phyloP scores from a whole-genome alignment of 1,284 basidiomycete species.

The Moniliella sp. region DNA sequence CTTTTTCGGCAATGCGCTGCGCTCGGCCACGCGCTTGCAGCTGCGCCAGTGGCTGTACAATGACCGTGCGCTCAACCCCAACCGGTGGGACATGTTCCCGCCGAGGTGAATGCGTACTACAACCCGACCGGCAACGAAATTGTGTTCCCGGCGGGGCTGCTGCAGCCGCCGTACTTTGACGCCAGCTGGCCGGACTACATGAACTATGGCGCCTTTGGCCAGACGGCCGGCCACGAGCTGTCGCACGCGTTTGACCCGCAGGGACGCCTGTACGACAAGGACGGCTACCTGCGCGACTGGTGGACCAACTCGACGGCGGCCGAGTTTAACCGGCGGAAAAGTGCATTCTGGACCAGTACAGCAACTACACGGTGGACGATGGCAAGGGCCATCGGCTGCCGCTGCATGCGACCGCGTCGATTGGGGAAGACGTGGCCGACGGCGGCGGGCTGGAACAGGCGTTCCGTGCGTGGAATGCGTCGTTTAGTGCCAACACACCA shows the following conservation, averaged over 20 bases:
- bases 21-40: slow-evolving; percentile 37
- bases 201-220: slow-evolving; percentile 46
- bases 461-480: slow-evolving; percentile 32
- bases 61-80: slow-evolving; percentile 49
- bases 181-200: slow-evolving; percentile 66
- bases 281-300: slow-evolving; percentile 48
- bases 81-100: slow-evolving; percentile 73
- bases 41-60: slow-evolving; percentile 50
- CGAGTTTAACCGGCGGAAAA: slow-evolving; percentile 62
- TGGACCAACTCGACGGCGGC: slow-evolving; percentile 53
- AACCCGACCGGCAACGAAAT: slow-evolving; percentile 43
- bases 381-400: slow-evolving; percentile 59
- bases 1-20: slow-evolving; percentile 67
- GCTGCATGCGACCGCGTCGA: slow-evolving; percentile 52
- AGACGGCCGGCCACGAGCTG: slow-evolving; percentile 21
- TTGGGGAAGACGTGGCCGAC: slow-evolving; percentile 51
- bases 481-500: slow-evolving; percentile 10
- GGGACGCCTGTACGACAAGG: slow-evolving; percentile 46
- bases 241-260: slow-evolving; percentile 81
- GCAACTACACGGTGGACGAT: slow-evolving; percentile 57
- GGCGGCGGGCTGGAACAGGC: slow-evolving; percentile 34
- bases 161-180: slow-evolving; percentile 77
- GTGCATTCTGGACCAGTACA: slow-evolving; percentile 75
- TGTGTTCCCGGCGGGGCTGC: slow-evolving; percentile 84
- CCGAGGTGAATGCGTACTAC: slow-evolving; percentile 36